Percentiles rank a stretch among this genome's conserved stretches.
Conservation (phyloP, 192 early-diverging fungal species). For the Coemansia asiatica region DNA sequence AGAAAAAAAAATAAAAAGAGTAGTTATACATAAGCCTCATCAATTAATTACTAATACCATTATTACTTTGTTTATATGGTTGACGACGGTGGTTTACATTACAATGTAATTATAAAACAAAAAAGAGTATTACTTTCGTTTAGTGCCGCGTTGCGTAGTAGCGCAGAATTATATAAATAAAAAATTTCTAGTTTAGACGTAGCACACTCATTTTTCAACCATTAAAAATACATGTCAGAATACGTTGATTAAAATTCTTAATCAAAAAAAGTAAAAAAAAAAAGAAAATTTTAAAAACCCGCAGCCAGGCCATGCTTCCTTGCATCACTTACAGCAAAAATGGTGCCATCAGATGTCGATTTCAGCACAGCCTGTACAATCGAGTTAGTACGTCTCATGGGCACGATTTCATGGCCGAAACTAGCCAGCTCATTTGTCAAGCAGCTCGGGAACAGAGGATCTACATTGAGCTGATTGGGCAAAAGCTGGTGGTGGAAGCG, state of each 20-base stretch:
- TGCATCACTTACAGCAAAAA: slow-evolving; percentile 64
- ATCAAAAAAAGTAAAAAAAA: not conserved
- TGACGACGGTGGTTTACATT: not conserved
- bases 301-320: slow-evolving; percentile 67
- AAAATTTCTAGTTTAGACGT: not conserved
- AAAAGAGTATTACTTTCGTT: too few species aligned
- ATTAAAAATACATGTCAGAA: too few species aligned
- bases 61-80: not conserved
- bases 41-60: not conserved
- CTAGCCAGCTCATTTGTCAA: slow-evolving; percentile 34
- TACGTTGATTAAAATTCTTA: too few species aligned
- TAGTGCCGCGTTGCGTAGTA: not conserved
- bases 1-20: too few species aligned
- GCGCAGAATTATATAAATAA: not conserved
- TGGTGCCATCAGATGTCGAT: slow-evolving; percentile 37
- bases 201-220: too few species aligned
- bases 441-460: slow-evolving; percentile 43
- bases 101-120: not conserved
- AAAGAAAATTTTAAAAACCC: slow-evolving; percentile 51
- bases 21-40: not conserved
- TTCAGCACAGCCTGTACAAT: slow-evolving; percentile 61
- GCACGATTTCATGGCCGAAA: slow-evolving; percentile 52
- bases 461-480: slow-evolving; percentile 66
- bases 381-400: slow-evolving; percentile 39
- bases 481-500: slow-evolving; percentile 91